phyloP scores from a whole-genome alignment of 768 basidiomycete genomes.

The Lactifluus echinatus region DNA sequence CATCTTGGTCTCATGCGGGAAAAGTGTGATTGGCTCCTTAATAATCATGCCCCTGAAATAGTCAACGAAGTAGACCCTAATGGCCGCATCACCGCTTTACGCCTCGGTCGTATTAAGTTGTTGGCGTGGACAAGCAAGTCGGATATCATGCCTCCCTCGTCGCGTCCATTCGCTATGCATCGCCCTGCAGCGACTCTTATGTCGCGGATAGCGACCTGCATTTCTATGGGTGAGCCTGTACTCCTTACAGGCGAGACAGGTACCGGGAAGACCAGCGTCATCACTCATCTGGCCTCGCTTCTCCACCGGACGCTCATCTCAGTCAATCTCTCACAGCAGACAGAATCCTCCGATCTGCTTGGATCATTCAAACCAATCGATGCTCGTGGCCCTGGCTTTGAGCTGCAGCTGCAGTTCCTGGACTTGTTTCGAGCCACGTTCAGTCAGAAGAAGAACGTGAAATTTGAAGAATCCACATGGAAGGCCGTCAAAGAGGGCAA shows the following conservation, averaged over 20 bases:
- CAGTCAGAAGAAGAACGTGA: slow-evolving; percentile 81
- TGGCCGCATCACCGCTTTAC: slow-evolving; percentile 47
- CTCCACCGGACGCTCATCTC: slow-evolving; percentile 72
- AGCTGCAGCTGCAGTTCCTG: slow-evolving; percentile 64
- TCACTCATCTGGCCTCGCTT: slow-evolving; percentile 79
- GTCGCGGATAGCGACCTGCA: slow-evolving; percentile 67
- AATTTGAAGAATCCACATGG: slow-evolving; percentile 72
- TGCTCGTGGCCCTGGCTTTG: slow-evolving; percentile 64
- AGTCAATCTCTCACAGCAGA: slow-evolving; percentile 92
- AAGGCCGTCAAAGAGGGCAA: slow-evolving; percentile 75
- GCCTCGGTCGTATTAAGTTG: slow-evolving; percentile 56
- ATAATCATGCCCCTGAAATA: slow-evolving; percentile 56
- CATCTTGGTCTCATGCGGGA: slow-evolving; percentile 63
- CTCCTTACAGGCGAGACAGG: slow-evolving; percentile 96
- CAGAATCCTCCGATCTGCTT: slow-evolving; percentile 87
- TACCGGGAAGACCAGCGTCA: slow-evolving; percentile 94
- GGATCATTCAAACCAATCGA: slow-evolving; percentile 98
- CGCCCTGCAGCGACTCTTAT: slow-evolving; percentile 73
- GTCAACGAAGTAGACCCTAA: slow-evolving; percentile 61
- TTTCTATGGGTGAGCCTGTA: slow-evolving; percentile 71
- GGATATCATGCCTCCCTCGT: slow-evolving; percentile 28
- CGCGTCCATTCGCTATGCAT: slow-evolving; percentile 81
- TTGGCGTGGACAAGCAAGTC: slow-evolving; percentile 34
- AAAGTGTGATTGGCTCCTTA: slow-evolving; percentile 59
- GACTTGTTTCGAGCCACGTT: slow-evolving; percentile 81